Percentiles rank a stretch among this genome's conserved stretches.
These are phyloP conservation scores for Tetrastigma voinierianum DNA, from an alignment of 164 flowering plant species.

Conservation along the genomic window DNA sequence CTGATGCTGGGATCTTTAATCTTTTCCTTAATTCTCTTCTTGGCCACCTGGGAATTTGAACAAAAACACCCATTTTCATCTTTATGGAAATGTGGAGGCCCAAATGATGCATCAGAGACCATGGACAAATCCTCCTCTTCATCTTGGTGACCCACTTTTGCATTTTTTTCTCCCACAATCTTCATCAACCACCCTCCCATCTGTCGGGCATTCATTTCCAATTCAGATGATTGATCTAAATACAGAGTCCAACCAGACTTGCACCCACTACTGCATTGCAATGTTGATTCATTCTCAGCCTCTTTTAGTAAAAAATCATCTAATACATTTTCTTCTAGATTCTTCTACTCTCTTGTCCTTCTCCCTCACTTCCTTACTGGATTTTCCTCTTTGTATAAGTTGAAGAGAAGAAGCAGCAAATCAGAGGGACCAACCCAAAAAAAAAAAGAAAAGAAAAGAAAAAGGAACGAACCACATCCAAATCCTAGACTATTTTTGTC, in stretches of 20 bases:
- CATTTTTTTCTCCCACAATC: slow-evolving; percentile 16
- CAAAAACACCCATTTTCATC: slow-evolving; percentile 35
- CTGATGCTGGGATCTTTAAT: slow-evolving; percentile 19
- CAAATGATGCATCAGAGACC: slow-evolving; percentile 98
- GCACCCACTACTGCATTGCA: slow-evolving; percentile 66
- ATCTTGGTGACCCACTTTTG: slow-evolving; percentile 22
- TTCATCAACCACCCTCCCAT: slow-evolving; percentile 8
- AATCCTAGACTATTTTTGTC: slow-evolving; percentile 58
- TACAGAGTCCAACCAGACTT: slow-evolving; percentile 93
- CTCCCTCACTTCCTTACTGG: background rate
- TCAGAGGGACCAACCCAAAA: too few relatives aligned
- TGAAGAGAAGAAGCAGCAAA: slow-evolving; percentile 3
- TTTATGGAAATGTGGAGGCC: slow-evolving; percentile 63
- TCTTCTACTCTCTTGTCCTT: background rate
- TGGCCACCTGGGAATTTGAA: slow-evolving; percentile 18
- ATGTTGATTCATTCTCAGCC: slow-evolving; percentile 38
- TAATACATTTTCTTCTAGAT: background rate
- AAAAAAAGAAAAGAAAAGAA: slow-evolving; percentile 10
- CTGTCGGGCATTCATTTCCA: slow-evolving; percentile 26
- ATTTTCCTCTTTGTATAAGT: background rate
- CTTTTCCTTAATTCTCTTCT: slow-evolving; percentile 32
- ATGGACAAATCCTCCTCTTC: slow-evolving; percentile 76
- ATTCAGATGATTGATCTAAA: slow-evolving; percentile 49
- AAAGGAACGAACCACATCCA: slow-evolving; percentile 32
- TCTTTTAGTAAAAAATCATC: too few relatives aligned